Evolutionary conservation across 2,329 filamentous ascomycete species (phyloP), one percentile per base, ranked within the genome.

Genomic region (Parascedosporium putredinis): DNA sequence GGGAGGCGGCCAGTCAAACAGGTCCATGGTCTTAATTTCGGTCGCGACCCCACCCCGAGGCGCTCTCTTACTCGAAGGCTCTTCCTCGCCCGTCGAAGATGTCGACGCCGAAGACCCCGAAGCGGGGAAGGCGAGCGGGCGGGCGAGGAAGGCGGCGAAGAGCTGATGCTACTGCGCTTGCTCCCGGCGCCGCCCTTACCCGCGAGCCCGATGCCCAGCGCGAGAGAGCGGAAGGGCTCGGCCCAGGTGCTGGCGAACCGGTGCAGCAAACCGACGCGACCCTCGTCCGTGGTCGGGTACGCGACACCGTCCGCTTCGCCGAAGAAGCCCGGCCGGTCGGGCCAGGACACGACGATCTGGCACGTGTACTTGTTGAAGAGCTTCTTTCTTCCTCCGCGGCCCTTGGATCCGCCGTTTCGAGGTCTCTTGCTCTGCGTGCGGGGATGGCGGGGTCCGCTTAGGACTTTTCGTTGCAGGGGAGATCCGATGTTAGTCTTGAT

Each of bases 281-380:
- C 73, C 3, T 53, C 49, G 22, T 67, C 67, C 0, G 60, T 64
- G 1, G 56, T 53, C 0, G 76, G 76, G 0, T 74, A 61, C 0
- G 65, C 59, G 2, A 70, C 65, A 0, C 63, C 57, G 14, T 58
- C 54, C 0, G 57, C 36, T 4, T 62, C 55, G 1, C 53, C 55
- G 23, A 67, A 54, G 50, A 67, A 70, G 1, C 63, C 67, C 3
- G 57, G 38, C 1, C 63, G 60, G 43, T 65, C 60, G 2, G 72
- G 67, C 75, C 76, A 81, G 1, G 74, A 76, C 12, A 74, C 55
- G 29, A 75, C 68, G 10, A 79, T 63, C 57, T 78, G 74, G 52
- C 67, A 69, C 10, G 62, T 64, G 53, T 74, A 75, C 2, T 60
- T 60, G 36, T 67, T 63, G 0, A 50, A 38, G 10, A 60, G 54